These are phyloP conservation scores for Verticillium albo-atrum DNA, from an alignment of 2,329 filamentous ascomycete species.

Conservation along the genomic window DNA sequence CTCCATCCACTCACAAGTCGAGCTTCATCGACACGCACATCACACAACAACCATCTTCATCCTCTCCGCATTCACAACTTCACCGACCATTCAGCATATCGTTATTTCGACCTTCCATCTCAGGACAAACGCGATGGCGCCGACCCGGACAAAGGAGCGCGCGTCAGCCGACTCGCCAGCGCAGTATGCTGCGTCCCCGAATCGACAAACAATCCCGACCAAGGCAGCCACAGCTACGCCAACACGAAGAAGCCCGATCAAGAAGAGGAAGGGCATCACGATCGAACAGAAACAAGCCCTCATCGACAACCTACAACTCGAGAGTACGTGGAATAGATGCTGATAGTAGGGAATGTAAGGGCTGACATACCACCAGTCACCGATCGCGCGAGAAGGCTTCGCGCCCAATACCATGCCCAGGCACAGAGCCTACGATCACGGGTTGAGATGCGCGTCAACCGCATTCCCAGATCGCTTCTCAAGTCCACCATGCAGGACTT, in stretches of 20 bases:
- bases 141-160: slow-evolving; percentile 33
- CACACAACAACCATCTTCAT: slow-evolving; percentile 16
- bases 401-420: slow-evolving; percentile 85
- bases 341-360: neutral
- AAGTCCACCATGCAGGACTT: slow-evolving; percentile 81
- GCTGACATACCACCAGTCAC: slow-evolving; percentile 57
- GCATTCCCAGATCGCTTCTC: slow-evolving; percentile 76
- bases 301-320: slow-evolving; percentile 84
- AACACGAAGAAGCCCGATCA: slow-evolving; percentile 53
- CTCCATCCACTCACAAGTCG: slow-evolving; percentile 14
- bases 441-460: slow-evolving; percentile 89
- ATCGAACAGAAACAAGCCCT: slow-evolving; percentile 76
- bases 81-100: neutral
- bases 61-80: slow-evolving; percentile 26
- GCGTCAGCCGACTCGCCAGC: slow-evolving; percentile 20
- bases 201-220: slow-evolving; percentile 20
- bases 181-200: slow-evolving; percentile 15
- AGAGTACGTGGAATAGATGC: slow-evolving; percentile 54
- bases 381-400: slow-evolving; percentile 79
- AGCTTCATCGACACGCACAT: neutral
- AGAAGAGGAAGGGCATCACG: slow-evolving; percentile 58
- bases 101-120: neutral
- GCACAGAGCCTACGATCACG: slow-evolving; percentile 79
- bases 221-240: slow-evolving; percentile 31
- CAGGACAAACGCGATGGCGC: slow-evolving; percentile 35